phyloP scores from a whole-genome alignment of 495 filamentous ascomycete species.

The Aspergillus nidulans region DNA sequence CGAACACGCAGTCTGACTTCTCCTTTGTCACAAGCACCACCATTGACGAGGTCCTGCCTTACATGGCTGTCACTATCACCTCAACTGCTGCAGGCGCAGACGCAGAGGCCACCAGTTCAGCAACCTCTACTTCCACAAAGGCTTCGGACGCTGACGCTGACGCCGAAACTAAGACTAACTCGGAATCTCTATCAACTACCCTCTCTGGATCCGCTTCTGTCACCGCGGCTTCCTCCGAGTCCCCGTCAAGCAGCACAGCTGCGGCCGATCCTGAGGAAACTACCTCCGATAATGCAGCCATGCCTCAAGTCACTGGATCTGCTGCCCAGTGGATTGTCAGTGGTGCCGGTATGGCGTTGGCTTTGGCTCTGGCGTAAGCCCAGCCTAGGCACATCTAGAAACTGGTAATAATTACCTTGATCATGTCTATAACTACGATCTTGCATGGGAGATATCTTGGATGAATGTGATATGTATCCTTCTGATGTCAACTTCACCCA shows the following conservation, averaged over 20 bases:
- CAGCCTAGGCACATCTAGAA: slow-evolving; percentile 8
- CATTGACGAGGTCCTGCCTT: slow-evolving; percentile 13
- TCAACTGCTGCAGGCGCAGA: slow-evolving; percentile 7
- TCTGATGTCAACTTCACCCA: too few relatives aligned
- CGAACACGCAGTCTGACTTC: slow-evolving; percentile 23
- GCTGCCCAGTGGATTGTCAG: slow-evolving; percentile 24
- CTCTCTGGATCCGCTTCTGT: slow-evolving; percentile 8
- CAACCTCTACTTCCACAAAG: slow-evolving; percentile 5
- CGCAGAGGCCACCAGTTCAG: slow-evolving; percentile 7
- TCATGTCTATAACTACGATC: background rate
- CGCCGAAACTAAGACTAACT: too few relatives aligned
- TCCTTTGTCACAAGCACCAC: slow-evolving; percentile 13
- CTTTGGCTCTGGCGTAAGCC: slow-evolving; percentile 28
- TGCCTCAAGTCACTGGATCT: slow-evolving; percentile 1
- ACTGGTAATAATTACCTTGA: background rate
- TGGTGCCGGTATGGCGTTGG: slow-evolving; percentile 28
- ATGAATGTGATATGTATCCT: background rate
- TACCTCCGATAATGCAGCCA: slow-evolving; percentile 4
- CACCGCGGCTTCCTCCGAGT: slow-evolving; percentile 10
- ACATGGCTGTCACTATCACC: slow-evolving; percentile 29
- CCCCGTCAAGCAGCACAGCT: slow-evolving; percentile 12
- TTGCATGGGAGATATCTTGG: background rate
- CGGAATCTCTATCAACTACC: slow-evolving; percentile 9
- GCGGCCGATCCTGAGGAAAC: background rate
- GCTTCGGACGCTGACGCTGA: background rate